phyloP scores from a whole-genome alignment of 2,329 filamentous ascomycete genomes.

The Thelonectria blattea region DNA sequence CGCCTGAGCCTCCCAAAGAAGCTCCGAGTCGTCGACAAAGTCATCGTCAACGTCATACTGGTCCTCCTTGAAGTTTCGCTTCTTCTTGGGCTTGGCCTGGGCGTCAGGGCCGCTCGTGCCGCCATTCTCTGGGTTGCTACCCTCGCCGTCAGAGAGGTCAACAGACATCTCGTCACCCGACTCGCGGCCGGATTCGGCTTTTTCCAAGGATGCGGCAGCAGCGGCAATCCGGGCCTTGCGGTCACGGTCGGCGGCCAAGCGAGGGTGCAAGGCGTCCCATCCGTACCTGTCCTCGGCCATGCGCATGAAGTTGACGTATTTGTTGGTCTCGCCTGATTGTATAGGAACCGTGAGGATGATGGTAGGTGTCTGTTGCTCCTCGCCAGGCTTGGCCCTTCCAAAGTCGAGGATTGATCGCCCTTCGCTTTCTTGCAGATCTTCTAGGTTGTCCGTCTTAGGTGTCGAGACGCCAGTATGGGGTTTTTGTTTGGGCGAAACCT shows the following conservation, averaged over 20 bases:
- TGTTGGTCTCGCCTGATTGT: constrained; percentile 76
- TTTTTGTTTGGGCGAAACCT: constrained; percentile 55
- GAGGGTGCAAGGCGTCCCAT: constrained; percentile 91
- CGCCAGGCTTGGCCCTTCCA: constrained; percentile 63
- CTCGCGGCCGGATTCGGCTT: constrained; percentile 70
- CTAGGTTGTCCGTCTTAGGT: constrained; percentile 56
- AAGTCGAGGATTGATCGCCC: constrained; percentile 67
- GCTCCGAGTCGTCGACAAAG: constrained; percentile 90
- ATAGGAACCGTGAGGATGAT: constrained; percentile 87
- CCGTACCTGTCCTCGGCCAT: constrained; percentile 94
- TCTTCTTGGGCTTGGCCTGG: constrained; percentile 74
- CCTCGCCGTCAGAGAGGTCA: constrained; percentile 75
- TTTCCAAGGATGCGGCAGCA: constrained; percentile 84
- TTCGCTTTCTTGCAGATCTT: constrained; percentile 52
- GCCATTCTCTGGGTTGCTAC: constrained; percentile 87
- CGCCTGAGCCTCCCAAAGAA: constrained; percentile 94
- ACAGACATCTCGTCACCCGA: constrained; percentile 85
- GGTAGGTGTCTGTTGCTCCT: constrained; percentile 69
- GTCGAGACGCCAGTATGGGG: constrained; percentile 49
- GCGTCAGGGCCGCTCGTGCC: constrained; percentile 65
- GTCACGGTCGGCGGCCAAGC: constrained; percentile 86
- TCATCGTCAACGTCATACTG: constrained; percentile 84
- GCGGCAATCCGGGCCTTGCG: constrained; percentile 87
- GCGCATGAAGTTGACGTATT: constrained; percentile 93
- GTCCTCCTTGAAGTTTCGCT: constrained; percentile 80